Evolutionary conservation across 192 early-diverging fungal genomes (phyloP).

Genomic region (Paraglomus occultum): DNA sequence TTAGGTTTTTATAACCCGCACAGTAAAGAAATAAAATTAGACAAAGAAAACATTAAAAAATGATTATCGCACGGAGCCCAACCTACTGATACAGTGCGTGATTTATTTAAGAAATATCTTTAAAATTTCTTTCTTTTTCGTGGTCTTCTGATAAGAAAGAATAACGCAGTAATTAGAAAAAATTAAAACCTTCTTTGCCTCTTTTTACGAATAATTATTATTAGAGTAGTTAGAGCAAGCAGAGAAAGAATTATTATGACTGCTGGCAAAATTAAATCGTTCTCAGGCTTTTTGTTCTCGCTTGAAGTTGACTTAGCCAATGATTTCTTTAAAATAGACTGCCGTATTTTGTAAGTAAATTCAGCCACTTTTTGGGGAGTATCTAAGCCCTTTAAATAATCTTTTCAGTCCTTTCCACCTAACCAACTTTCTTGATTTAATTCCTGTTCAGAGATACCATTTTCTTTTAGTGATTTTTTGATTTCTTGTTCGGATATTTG

Average conservation of each 20-base stretch:
- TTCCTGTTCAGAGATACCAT: slow-evolving; percentile 8
- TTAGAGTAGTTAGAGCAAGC: slow-evolving; percentile 1
- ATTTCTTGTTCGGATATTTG: no score
- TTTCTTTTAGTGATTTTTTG: background rate
- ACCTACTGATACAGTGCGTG: slow-evolving; percentile 7
- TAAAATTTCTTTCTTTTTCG: no score
- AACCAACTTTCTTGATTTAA: background rate
- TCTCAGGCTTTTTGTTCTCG: background rate
- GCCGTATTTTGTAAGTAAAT: slow-evolving; percentile 14
- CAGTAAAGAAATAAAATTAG: slow-evolving; percentile 19
- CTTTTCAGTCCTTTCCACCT: background rate
- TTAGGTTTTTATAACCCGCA: slow-evolving; percentile 11
- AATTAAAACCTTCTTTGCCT: slow-evolving; percentile 4
- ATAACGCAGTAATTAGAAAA: no score
- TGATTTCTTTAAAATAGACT: background rate
- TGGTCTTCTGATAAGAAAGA: no score
- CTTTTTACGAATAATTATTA: slow-evolving; percentile 11
- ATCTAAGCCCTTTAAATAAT: slow-evolving; percentile 7
- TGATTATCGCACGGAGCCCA: slow-evolving; percentile 6
- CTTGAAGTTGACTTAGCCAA: slow-evolving; percentile 1
- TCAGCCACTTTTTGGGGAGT: slow-evolving; percentile 15
- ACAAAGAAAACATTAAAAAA: slow-evolving; percentile 13
- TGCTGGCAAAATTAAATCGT: background rate
- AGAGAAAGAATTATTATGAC: slow-evolving; percentile 5
- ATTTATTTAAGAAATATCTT: slow-evolving; percentile 20